These are phyloP conservation scores for Trichoderma sp. DNA, from an alignment of 2,329 filamentous ascomycete species.

Conservation along the genomic window DNA sequence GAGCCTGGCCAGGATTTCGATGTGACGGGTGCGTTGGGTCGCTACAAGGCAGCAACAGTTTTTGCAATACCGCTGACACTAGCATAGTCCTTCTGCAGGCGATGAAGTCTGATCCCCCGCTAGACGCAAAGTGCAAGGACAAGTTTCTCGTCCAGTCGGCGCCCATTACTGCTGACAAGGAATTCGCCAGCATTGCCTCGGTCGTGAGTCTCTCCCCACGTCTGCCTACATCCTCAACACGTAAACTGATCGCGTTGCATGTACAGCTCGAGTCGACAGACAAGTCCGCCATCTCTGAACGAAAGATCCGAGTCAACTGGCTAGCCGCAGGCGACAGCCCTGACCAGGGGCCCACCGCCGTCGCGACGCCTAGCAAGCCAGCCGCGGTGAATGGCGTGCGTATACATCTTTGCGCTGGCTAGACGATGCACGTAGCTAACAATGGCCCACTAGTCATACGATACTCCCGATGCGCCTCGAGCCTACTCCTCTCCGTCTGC, in stretches of 20 bases:
- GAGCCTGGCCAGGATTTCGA: constrained; percentile 87
- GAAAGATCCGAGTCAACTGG: constrained; percentile 92
- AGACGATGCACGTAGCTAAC: background rate
- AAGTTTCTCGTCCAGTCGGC: constrained; percentile 97
- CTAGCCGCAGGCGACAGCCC: constrained; percentile 57
- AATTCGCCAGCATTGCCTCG: constrained; percentile 73
- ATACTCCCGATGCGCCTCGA: constrained; percentile 45
- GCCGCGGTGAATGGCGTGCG: constrained; percentile 42
- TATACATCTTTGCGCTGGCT: constrained; percentile 13
- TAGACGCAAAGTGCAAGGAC: constrained; percentile 87
- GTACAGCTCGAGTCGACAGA: constrained; percentile 74
- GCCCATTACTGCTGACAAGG: constrained; percentile 75
- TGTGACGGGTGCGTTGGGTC: constrained; percentile 68
- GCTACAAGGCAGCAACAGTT: background rate
- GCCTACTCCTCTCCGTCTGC: constrained; percentile 44
- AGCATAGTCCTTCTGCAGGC: constrained; percentile 83
- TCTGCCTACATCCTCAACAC: background rate
- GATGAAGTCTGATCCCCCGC: constrained; percentile 91
- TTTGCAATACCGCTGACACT: constrained; percentile 24
- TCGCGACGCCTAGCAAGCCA: constrained; percentile 42
- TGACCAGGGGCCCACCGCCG: constrained; percentile 26
- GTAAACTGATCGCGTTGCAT: background rate
- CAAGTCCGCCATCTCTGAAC: constrained; percentile 79
- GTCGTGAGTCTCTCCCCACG: constrained; percentile 59
- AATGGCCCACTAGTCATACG: constrained; percentile 29